Base-by-base conservation (phyloP, 2,329 filamentous ascomycete genomes). In the Stemphylium lycopersici region DNA sequence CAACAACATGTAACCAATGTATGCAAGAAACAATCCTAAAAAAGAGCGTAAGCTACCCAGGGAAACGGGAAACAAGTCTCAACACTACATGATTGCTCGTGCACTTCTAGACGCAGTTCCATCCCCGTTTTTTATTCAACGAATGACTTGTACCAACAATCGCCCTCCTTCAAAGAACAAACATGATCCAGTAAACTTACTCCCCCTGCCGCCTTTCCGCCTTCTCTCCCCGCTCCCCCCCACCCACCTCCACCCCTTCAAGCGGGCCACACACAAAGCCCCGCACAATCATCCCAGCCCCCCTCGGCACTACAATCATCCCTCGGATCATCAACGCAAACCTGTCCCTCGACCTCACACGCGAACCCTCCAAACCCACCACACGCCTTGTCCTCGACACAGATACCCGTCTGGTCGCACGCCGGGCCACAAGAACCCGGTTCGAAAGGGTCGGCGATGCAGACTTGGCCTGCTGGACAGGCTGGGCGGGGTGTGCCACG, bases 261-360 rank as follows among this genome's bases (percentile, higher is more conserved):
- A 22, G 55, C 50, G 12, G 61, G 62, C 62, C 59, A 73, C 15
- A 74, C 59, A 59, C 79, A 81, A 29, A 80, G 59, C 0, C 79
- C 78, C 4, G 66, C 71, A 54, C 79, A 81, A 58, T 81, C 78
- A 2, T 70, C 68, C 0, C 77, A 77, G 0, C 78, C 77, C 1
- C 68, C 64, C 20, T 56, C 16, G 1, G 73, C 70, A 61, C 77
- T 72, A 55, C 79, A 81, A 11, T 71, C 66, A 58, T 81, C 79
- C 10, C 71, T 61, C 4, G 77, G 76, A 56, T 80, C 75, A 66
- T 81, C 78, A 31, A 76, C 61, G 52, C 79, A 81, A 8, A 66
- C 63, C 66, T 73, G 66, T 1, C 68, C 71, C 10, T 51, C 37
- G 3, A 50, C 38, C 5, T 63, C 52, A 55, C 79, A 80, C 2